Conservation (phyloP, 176 grass and related monocot genomes). For the Thalia dealbata region DNA sequence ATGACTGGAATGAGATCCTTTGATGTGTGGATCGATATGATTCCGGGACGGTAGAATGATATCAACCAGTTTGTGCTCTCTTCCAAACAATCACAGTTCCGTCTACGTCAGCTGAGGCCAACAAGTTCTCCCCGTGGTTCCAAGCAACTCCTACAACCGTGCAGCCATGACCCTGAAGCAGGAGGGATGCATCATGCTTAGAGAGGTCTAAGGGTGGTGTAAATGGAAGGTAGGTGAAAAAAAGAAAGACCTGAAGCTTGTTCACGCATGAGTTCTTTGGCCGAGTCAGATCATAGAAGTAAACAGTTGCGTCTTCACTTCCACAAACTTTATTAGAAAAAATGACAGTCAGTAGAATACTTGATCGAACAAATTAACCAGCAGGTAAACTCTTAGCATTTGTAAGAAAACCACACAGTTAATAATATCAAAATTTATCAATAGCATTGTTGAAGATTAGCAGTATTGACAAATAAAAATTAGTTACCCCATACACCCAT, state of each 20-base stretch:
- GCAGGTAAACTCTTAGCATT: neutral
- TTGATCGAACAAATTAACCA: neutral
- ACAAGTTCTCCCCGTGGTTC: slow-evolving; percentile 91
- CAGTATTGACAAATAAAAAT: too few relatives aligned
- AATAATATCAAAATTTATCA: too few relatives aligned
- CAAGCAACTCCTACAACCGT: slow-evolving; percentile 82
- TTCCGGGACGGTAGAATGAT: neutral
- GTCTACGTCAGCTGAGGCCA: slow-evolving; percentile 85
- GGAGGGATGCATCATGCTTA: neutral
- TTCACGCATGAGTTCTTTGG: slow-evolving; percentile 88
- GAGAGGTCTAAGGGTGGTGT: neutral
- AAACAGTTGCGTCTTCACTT: slow-evolving; percentile 89
- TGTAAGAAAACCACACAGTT: neutral
- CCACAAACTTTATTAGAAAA: slow-evolving; percentile 61
- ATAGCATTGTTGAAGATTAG: too few relatives aligned
- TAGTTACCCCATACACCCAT: too few relatives aligned
- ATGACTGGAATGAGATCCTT: neutral
- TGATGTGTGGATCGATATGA: neutral
- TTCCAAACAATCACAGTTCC: slow-evolving; percentile 99
- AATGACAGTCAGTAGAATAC: slow-evolving; percentile 23
- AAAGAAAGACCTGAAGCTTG: slow-evolving; percentile 64
- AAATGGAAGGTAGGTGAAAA: slow-evolving; percentile 1
- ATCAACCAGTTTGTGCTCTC: slow-evolving; percentile 44
- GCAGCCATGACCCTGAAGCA: slow-evolving; percentile 61
- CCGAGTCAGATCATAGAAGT: slow-evolving; percentile 96